Evolutionary conservation across 805 yeast species (phyloP), one percentile per base, ranked within the genome.

Genomic region (Kuraishia ogatae): DNA sequence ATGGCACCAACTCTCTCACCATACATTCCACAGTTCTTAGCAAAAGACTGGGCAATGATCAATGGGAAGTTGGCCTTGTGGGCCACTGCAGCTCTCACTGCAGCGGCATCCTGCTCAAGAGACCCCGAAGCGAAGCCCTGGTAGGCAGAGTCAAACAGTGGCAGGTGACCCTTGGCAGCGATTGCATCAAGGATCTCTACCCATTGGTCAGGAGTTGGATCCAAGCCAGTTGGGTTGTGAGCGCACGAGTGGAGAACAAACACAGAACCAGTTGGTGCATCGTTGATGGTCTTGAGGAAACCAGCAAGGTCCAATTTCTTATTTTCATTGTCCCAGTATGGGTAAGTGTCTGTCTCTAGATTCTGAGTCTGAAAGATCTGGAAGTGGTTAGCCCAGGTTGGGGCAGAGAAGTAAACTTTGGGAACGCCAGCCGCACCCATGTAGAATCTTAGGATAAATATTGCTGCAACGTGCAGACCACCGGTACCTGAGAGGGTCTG

Each of bases 301-400:
- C 91, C 96, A 7, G 79, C 75, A 57, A 92, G 70, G 67, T 89
- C 87, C 62, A 93, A 78, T 2, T 84, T 73, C 71, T 89, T 89
- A 55, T 85, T 80, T 21, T 74, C 76, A 55, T 77, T 74, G 66
- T 93, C 80, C 92, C 96, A 94, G 77, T 94, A 93, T 23, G 97
- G 91, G 68, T 94, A 93, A 19, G 75, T 70, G 43, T 76, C 82
- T 47, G 86, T 84, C 60, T 78, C 73, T 54, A 89, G 76, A 4
- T 96, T 97, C 58, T 82, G 76, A 54, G 80, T 73, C 61, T 80
- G 76, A 69, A 92, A 94, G 61, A 93, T 88, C 68, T 85, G 91
- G 68, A 79, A 77, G 74, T 93, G 99, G 76, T 94, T 94, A 54
- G 94, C 96, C 99, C 99, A 93, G n/a, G 98, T 91, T 61, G 99